These are phyloP conservation scores for Schizochytrium sp. DNA, from an alignment of 108 stramenopile genomes.

Conservation along the genomic window DNA sequence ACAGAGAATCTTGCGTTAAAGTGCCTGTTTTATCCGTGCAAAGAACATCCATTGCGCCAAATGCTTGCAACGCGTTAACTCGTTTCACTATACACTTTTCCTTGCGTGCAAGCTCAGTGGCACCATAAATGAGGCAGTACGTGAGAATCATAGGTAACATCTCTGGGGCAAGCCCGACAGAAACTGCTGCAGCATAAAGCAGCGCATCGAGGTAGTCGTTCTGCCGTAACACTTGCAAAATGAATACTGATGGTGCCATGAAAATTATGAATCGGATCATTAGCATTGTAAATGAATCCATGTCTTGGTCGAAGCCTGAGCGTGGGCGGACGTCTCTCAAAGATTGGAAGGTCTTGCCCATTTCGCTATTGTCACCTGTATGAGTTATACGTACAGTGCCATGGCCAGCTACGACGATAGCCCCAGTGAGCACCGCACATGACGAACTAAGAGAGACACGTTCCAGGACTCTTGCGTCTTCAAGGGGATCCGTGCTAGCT, in stretches of 20 bases:
- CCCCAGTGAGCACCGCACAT: background rate
- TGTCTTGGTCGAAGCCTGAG: constrained; percentile 46
- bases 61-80: constrained; percentile 90
- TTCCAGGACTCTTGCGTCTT: background rate
- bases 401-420: constrained; percentile 60
- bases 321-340: background rate
- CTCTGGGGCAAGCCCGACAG: constrained; percentile 29
- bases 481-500: background rate
- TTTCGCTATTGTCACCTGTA: constrained; percentile 81
- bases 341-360: background rate
- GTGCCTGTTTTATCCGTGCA: constrained; percentile 97
- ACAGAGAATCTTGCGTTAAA: constrained; percentile 96
- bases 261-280: constrained; percentile 60
- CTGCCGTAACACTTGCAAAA: background rate
- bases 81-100: constrained; percentile 91
- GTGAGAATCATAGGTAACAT: constrained; percentile 58
- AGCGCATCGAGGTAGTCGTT: background rate
- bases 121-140: constrained; percentile 22
- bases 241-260: constrained; percentile 25
- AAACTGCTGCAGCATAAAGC: background rate
- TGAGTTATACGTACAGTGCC: constrained; percentile 72
- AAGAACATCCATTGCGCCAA: constrained; percentile 91
- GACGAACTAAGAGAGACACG: background rate
- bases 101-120: constrained; percentile 18
- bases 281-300: constrained; percentile 38